Base-by-base conservation (phyloP, 495 filamentous ascomycete genomes). In the Hypoxylon fuscum region DNA sequence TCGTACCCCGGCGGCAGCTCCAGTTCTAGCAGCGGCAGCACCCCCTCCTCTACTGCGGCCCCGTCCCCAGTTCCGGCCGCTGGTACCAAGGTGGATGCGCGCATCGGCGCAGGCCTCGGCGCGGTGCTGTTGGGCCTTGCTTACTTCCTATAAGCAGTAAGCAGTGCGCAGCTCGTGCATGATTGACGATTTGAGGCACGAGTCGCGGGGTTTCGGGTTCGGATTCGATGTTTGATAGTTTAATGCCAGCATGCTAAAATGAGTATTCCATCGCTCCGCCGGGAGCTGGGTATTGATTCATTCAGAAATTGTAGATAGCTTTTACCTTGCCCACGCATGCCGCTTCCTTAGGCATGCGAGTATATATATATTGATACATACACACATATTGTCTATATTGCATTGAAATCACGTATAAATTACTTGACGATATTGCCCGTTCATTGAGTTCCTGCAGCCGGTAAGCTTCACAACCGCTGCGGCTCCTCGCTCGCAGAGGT, bases 91-190 rank as follows among this genome's bases (percentile, higher is more conserved):
- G 47, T 45, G 22, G 57, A 56, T 5, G 57, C 56, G 8, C 55
- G 68, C 12, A 27, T 70, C 38, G 68, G 66, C 1, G 62, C 64
- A 12, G 51, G 59, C 42, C 3, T 71, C 18, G 61, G 35, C 3
- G 64, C 57, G 5, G 29, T 71, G 55, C n/a, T 70, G 3, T 15
- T 67, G 4, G 64, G 59, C 4, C 20, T 68, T 35, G 54, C 52
- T 2, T 71, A 66, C 62, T 29, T 71, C 44, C 46, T 71, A 22
- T 71, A 66, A 68, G 58, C 41, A n/a, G n/a, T 12, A n/a, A 11
- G 12, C 29, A 35, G 35, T 29, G 27, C n/a, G n/a, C n/a, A n/a
- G 52, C 37, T 37, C 44, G 9, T 43, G 21, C 21, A 50, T 51
- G 43, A 31, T 11, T 22, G 31, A 61, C 25, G 55, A 42, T 51